A percentile compares a stretch with the other conserved stretches of the same genome.
Conservation (phyloP, 164 flowering plant genomes). For the Sextonia rubra region DNA sequence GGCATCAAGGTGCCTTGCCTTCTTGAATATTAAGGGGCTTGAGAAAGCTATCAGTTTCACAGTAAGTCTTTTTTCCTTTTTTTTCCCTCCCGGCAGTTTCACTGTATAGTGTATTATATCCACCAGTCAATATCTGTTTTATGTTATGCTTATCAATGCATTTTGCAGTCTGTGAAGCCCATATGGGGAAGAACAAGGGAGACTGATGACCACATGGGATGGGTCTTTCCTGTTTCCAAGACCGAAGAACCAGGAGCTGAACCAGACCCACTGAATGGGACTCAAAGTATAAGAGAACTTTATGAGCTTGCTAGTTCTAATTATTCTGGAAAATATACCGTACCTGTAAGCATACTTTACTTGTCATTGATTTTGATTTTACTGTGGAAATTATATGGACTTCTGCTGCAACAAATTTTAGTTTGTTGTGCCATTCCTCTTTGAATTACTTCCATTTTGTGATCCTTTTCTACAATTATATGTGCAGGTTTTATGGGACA, state of each 20-base stretch:
- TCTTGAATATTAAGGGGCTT: slow-evolving; percentile 79
- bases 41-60: slow-evolving; percentile 75
- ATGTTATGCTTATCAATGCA: background rate
- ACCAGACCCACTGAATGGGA: slow-evolving; percentile 76
- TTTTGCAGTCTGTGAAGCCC: slow-evolving; percentile 68
- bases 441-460: background rate
- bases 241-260: slow-evolving; percentile 77
- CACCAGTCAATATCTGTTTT: background rate
- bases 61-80: slow-evolving; percentile 30
- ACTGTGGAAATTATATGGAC: background rate
- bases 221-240: slow-evolving; percentile 75
- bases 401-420: background rate
- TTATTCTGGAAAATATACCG: slow-evolving; percentile 83
- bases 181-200: slow-evolving; percentile 84
- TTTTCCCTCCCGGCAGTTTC: background rate
- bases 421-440: background rate
- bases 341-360: slow-evolving; percentile 58
- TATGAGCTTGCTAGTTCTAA: slow-evolving; percentile 85
- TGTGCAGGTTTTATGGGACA: slow-evolving; percentile 89
- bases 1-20: slow-evolving; percentile 96
- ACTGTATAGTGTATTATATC: background rate
- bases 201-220: slow-evolving; percentile 87
- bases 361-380: background rate
- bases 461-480: slow-evolving; percentile 3
- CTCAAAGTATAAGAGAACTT: slow-evolving; percentile 60